Conservation (phyloP, 192 early-diverging fungal genomes). For the Haplosporangium gracile region DNA sequence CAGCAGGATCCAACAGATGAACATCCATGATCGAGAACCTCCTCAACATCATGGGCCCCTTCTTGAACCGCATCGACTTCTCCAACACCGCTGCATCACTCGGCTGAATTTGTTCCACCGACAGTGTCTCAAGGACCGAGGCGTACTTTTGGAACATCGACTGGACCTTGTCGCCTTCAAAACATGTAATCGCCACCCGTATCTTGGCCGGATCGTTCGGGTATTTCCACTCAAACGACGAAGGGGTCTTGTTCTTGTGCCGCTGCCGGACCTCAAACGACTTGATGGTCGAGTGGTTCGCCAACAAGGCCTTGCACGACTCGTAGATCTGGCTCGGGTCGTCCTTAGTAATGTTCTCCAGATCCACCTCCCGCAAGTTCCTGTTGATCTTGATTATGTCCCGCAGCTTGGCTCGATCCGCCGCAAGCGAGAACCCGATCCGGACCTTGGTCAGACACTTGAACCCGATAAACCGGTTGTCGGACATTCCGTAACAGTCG, state of each 20-base stretch:
- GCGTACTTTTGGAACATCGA: conserved; percentile 39
- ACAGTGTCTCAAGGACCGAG: neutral
- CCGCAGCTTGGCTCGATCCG: conserved; percentile 25
- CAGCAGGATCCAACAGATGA: conserved; percentile 1
- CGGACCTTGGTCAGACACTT: conserved; percentile 1
- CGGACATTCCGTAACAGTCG: neutral
- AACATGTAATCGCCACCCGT: conserved; percentile 3
- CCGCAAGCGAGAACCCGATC: neutral
- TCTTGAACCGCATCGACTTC: conserved; percentile 28
- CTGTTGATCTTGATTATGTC: conserved; percentile 29
- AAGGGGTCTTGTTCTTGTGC: neutral
- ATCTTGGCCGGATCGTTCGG: conserved; percentile 14
- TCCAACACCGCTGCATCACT: conserved; percentile 31
- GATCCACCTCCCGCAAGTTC: conserved; percentile 8
- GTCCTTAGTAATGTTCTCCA: conserved; percentile 15
- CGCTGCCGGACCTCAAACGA: conserved; percentile 14
- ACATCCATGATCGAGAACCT: conserved; percentile 6
- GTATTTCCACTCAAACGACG: conserved; percentile 17
- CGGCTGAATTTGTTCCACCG: neutral
- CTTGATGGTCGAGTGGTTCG: conserved; percentile 19
- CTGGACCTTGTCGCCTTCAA: conserved; percentile 29
- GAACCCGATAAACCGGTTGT: conserved; percentile 10
- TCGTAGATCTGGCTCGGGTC: conserved; percentile 51
- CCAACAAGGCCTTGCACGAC: conserved; percentile 21
- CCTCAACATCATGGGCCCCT: conserved; percentile 29